Evolutionary conservation across 306 rosid genomes (phyloP), one percentile per base, ranked within the genome.

Genomic region (Potentilla sterilis): DNA sequence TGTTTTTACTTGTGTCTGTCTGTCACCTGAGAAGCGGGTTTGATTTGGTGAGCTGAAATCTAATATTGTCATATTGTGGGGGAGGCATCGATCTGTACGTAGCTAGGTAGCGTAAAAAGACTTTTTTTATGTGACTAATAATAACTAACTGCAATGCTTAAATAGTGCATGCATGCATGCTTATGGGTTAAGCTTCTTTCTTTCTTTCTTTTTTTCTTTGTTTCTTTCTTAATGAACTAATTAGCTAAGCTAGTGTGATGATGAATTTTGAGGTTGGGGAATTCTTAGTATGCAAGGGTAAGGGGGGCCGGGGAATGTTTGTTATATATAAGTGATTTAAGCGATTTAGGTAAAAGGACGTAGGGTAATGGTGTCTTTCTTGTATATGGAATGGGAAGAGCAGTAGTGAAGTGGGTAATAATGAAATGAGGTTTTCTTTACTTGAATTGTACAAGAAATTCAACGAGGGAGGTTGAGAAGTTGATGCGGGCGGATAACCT

Each of bases 21-120:
- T 28, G 32, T 55, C 61, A 55, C 13, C 14, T 28, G 46, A 2
- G 16, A 37, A 69, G 32, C 64, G 4, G 87, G 82, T 87, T 81
- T 51, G 75, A 86, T 87, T 92, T 90, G 98, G 98, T 92, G 89
- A 90, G 85, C 97, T 80, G 89, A 92, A 88, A 83, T 28, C 34
- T 9, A 9, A 10, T 46, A 67, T 77, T 37, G 69, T 64, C 69
- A 35, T 35, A 64, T 37, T 62, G 67, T 13, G 21, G 14, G 21
- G 11, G 21, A 34, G 21, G 11, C 66, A 13, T 61, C n/a, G n/a
- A n/a, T n/a, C 16, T 59, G 66, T 59, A 24, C 40, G 19, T 4
- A 12, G 66, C 66, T 59, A 12, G 65, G 38, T 37, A 5, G 40
- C 40, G 28, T 61, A 32, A 28, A 28, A n/a, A 24, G 13, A 19